Base-by-base conservation (phyloP, 140 eudicot genomes). In the Ambrosia hybrid region DNA sequence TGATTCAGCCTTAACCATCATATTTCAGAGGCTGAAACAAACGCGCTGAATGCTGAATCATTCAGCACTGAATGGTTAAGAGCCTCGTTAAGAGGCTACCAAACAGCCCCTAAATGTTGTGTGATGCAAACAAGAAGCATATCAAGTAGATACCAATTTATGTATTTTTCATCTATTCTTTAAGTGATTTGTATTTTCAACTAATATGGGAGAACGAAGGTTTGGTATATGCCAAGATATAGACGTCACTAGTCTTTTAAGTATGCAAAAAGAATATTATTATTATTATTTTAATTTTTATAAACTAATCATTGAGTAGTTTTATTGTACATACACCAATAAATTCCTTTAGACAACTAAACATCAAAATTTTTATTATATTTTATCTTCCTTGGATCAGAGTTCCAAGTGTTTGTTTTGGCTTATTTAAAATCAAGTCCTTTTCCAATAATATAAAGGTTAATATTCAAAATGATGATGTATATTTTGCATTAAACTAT, bases 261-360 rank as follows among this genome's bases (percentile, higher is more conserved):
- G 55, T 57, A 68, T 58, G 57, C 33, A 46, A 45, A 12, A 58
- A 34, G 9, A 52, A 57, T 56, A 73, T 58, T 61, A 2, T 59
- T 43, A 71, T 3, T 36, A 63, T 64, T 45, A 2, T 36, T 70
- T 59, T 55, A 16, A 41, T 26, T 67, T 30, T 55, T 63, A 3
- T 65, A 68, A 51, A 77, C 26, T 69, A 77, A 38, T 70, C 11
- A 51, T 59, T 76, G 64, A 59, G 9, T 69, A 60, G 63, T 60
- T 70, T 60, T 61, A 61, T 38, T 69, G 76, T 77, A 30, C 71
- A 37, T 60, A 51, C 81, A 37, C 81, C 76, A 60, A 70, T 77
- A 77, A 77, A 77, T 70, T 77, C 76, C 81, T 45, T 76, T 70
- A 51, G 76, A 70, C 76, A 77, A 52, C 81, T 69, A 69, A 69